Evolutionary conservation across 768 basidiomycete genomes (phyloP), one percentile per base, ranked within the genome.

Genomic region (Collybia sordida): DNA sequence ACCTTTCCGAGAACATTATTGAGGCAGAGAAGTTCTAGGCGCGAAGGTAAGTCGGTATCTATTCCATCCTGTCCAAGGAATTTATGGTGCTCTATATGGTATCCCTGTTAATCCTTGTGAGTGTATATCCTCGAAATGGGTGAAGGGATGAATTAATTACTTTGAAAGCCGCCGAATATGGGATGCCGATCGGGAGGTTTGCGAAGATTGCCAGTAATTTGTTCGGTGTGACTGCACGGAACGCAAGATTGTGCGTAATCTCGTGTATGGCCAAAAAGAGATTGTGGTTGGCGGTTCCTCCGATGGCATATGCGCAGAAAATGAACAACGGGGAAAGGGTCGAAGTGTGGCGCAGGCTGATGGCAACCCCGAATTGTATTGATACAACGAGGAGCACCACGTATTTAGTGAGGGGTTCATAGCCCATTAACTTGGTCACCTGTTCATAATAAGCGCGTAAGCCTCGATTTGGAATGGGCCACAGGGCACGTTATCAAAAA

Each of bases 241-340:
- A 98, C 1, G 93, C 97, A 22, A 99, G 79, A 65, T 98, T 98
- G 67, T 99, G 97, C 2, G 95, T 97, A 53, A 99, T 97, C 64
- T 99, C 97, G 64, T 99, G 97, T 47, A 99, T 97, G 37, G 97
- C 93, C 42, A 99, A 82, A 70, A 99, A 99, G 34, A 96, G 79
- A 66, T 98, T 99, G 66, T 99, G 97, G 70, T 98, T 99, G 6
- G 89, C 88, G 0, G 96, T 98, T 3, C 93, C 97, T 1, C 97
- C 97, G 42, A 98, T 78, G 12, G 70, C 75, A 64, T 98, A 98
- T 1, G 96, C 93, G 11, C 75, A 74, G 50, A 86, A 55, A 49
- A 98, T 61, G 69, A 97, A 98, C 42, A 73, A 59, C 18, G 77
- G 79, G 2, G 90, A 93, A 42, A 85, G 65, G 0, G 91, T 84